Base-by-base conservation (phyloP, 2,329 filamentous ascomycete genomes). In the Xylariales sp. region DNA sequence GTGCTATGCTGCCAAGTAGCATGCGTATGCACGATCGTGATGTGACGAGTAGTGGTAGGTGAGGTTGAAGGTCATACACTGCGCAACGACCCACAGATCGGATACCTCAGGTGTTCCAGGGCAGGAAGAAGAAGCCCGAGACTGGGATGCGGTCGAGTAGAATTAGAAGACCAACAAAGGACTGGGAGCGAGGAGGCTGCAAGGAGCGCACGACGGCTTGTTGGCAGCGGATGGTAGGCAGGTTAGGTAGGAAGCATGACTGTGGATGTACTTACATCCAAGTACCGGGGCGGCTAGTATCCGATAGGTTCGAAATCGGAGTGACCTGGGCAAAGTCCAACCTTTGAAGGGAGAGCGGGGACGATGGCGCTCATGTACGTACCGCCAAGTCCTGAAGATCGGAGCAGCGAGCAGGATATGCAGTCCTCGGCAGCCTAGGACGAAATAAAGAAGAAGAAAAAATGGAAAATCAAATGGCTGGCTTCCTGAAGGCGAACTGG, bases 221-320 rank as follows among this genome's bases (percentile, higher is more conserved):
- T 59, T 60, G 55, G 57, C 57, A 45, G 45, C 48, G 42, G 30
- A 36, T 37, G 40, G 45, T 33, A 38, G 40, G 41, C 47, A 50
- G 50, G 53, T 53, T n/a, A n/a, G n/a, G n/a, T n/a, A n/a, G n/a
- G n/a, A n/a, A n/a, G n/a, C n/a, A n/a, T n/a, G n/a, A n/a, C n/a
- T n/a, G 50, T 49, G 47, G 49, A 49, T 54, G 50, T 55, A 39
- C 37, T 33, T 34, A 40, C 38, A 40, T 19, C 38, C 13, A 20
- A 19, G 32, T 30, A 40, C 38, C 55, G 48, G 50, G 51, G 47
- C 50, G 54, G 52, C 47, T 51, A 54, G 40, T 55, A 56, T 56
- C 55, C 53, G 54, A 57, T 57, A 57, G 53, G 55, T 49, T 46
- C 51, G 47, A 41, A 13, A 19, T 38, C 11, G 29, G 16, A n/a